These are phyloP conservation scores for Cystobasidium pallidum DNA, from an alignment of 1,284 basidiomycete genomes.

Conservation along the genomic window DNA sequence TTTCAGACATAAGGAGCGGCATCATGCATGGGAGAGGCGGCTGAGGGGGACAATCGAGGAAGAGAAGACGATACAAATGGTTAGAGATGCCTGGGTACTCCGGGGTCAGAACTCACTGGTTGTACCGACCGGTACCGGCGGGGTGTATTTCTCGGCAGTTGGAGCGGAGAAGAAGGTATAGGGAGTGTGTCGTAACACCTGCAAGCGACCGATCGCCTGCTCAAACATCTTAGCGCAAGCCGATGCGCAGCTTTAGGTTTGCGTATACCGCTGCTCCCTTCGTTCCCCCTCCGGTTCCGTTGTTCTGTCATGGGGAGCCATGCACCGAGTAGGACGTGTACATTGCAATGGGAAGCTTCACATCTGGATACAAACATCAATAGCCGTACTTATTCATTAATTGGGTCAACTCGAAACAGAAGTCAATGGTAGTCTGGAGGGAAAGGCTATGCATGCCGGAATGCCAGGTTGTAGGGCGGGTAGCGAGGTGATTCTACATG, in stretches of 20 bases:
- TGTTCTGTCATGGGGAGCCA: background rate
- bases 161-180: background rate
- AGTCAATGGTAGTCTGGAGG: background rate
- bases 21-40: conserved; percentile 5
- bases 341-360: background rate
- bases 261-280: too few species aligned
- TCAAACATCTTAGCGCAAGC: too few species aligned
- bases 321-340: background rate
- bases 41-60: background rate
- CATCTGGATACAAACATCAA: conserved; percentile 1
- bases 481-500: conserved; percentile 55
- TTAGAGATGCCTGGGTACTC: too few species aligned
- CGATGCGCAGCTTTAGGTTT: too few species aligned
- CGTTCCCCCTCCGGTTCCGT: background rate
- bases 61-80: background rate
- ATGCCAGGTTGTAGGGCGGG: background rate
- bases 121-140: background rate
- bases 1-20: background rate
- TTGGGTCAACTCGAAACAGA: background rate
- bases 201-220: too few species aligned
- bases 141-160: background rate
- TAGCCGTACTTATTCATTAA: background rate
- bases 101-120: background rate
- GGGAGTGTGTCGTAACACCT: too few species aligned
- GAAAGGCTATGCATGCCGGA: background rate